Percentiles rank a stretch among this genome's conserved stretches.
These are phyloP conservation scores for Penicillium thymicola DNA, from an alignment of 2,329 filamentous ascomycete genomes.

Conservation along the genomic window DNA sequence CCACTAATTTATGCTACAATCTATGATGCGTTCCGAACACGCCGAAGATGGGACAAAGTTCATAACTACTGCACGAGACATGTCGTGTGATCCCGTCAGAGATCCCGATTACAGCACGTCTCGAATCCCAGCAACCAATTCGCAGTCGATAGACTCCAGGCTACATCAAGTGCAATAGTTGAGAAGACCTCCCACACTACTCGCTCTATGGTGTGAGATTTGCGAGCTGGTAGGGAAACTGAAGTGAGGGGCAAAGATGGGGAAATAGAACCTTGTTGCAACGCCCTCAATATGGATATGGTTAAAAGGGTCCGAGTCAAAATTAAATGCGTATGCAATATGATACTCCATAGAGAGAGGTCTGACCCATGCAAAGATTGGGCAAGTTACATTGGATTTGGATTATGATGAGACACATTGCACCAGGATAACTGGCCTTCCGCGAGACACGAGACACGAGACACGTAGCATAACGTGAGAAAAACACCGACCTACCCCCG, in stretches of 20 bases:
- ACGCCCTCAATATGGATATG: conserved; percentile 11
- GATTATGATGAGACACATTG: neutral
- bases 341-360: neutral
- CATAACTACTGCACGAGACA: conserved; percentile 7
- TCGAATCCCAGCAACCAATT: conserved; percentile 10
- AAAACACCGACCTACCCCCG: neutral
- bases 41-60: conserved; percentile 13
- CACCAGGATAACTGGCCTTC: neutral
- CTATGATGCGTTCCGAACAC: conserved; percentile 12
- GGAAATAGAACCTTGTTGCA: conserved; percentile 5
- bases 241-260: conserved; percentile 13
- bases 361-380: neutral
- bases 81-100: conserved; percentile 12
- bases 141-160: conserved; percentile 6
- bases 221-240: conserved; percentile 15
- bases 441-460: neutral
- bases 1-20: conserved; percentile 19
- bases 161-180: conserved; percentile 14
- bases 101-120: conserved; percentile 14
- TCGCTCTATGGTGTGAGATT: conserved; percentile 19
- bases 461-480: neutral
- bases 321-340: neutral
- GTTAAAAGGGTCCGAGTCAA: conserved; percentile 1
- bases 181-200: conserved; percentile 10
- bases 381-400: neutral